phyloP scores from a whole-genome alignment of 2,329 filamentous ascomycete genomes.

The Colletotrichum graminicola region DNA sequence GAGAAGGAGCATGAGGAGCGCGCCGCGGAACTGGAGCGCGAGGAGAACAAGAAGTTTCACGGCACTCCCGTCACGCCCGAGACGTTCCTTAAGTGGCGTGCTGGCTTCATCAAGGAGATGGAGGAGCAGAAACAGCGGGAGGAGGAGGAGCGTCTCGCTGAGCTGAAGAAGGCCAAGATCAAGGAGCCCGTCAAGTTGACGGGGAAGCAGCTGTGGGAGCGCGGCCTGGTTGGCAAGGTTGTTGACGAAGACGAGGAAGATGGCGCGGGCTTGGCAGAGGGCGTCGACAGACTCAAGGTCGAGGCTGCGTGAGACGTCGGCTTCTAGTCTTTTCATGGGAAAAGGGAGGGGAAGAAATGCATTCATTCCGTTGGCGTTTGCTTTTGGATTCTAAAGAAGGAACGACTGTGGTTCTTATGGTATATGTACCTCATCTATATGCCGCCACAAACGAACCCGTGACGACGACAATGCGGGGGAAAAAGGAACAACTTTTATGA shows the following conservation, averaged over 20 bases:
- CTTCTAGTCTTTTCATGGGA: background rate
- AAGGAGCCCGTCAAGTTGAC: slow-evolving; percentile 82
- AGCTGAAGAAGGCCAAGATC: slow-evolving; percentile 81
- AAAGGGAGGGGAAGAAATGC: background rate
- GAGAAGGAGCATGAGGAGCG: slow-evolving; percentile 69
- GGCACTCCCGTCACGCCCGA: slow-evolving; percentile 90
- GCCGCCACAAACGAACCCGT: background rate
- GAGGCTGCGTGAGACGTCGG: slow-evolving; percentile 55
- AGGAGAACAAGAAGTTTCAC: slow-evolving; percentile 97
- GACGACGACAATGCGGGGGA: background rate
- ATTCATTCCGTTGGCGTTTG: slow-evolving; percentile 31
- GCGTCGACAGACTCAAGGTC: slow-evolving; percentile 79
- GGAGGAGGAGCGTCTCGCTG: slow-evolving; percentile 84
- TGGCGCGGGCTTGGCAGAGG: slow-evolving; percentile 70
- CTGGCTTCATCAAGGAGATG: slow-evolving; percentile 83
- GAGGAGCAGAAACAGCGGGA: slow-evolving; percentile 75
- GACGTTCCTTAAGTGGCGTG: slow-evolving; percentile 86
- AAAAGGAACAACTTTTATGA: background rate
- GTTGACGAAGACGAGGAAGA: slow-evolving; percentile 75
- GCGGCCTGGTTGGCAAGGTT: slow-evolving; percentile 74
- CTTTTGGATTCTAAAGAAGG: slow-evolving; percentile 10
- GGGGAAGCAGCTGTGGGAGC: slow-evolving; percentile 83
- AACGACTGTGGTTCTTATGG: slow-evolving; percentile 17
- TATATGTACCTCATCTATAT: slow-evolving; percentile 22
- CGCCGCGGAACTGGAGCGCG: slow-evolving; percentile 75